A percentile compares a stretch with the other conserved stretches of the same genome.
phyloP scores from a whole-genome alignment of 345 rosid genomes.

The Hypericum perforatum region DNA sequence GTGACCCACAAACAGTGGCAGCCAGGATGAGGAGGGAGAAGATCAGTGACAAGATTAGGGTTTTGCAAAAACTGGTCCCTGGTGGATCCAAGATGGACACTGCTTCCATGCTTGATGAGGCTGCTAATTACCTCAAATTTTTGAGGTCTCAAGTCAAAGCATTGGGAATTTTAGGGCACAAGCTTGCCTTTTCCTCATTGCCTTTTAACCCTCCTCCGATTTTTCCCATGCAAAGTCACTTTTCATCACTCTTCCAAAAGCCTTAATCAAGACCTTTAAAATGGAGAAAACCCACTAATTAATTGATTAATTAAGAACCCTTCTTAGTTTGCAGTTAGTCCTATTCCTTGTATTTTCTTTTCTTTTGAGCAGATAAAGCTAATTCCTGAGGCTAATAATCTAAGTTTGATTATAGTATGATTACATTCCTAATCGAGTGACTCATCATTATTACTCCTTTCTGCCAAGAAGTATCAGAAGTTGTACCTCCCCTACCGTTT shows the following conservation, averaged over 20 bases:
- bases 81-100: constrained; percentile 98
- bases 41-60: constrained; percentile 90
- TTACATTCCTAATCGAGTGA: constrained; percentile 30
- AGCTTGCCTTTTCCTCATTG: constrained; percentile 34
- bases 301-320: background rate
- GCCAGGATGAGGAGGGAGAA: constrained; percentile 97
- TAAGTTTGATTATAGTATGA: constrained; percentile 25
- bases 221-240: constrained; percentile 34
- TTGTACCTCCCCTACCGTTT: constrained; percentile 12
- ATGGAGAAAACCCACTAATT: constrained; percentile 17
- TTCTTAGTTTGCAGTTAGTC: constrained; percentile 3
- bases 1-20: constrained; percentile 81
- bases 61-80: constrained; percentile 82
- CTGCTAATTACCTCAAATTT: constrained; percentile 91
- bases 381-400: too few relatives aligned
- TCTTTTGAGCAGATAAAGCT: constrained; percentile 2
- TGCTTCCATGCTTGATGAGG: constrained; percentile 97
- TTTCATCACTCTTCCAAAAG: constrained; percentile 24
- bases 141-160: constrained; percentile 77
- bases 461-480: constrained; percentile 2
- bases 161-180: constrained; percentile 56
- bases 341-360: constrained; percentile 2
- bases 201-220: constrained; percentile 25
- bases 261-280: constrained; percentile 40
- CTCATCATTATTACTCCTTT: constrained; percentile 23